A percentile compares a stretch with the other conserved stretches of the same genome.
phyloP scores from a whole-genome alignment of 805 yeast species.

The Ascoidea rubescens region DNA sequence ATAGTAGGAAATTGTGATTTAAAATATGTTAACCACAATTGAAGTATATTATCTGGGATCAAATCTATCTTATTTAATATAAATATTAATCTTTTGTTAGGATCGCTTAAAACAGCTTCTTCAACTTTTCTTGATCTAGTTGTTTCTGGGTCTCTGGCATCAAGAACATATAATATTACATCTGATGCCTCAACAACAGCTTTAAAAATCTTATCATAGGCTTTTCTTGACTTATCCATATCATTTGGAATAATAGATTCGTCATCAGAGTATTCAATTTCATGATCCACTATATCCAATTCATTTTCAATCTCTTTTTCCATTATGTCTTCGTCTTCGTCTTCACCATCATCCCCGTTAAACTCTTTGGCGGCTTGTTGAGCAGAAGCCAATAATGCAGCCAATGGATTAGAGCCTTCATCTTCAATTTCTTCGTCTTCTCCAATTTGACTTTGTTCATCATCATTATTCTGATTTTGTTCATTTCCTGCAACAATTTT shows the following conservation, averaged over 20 bases:
- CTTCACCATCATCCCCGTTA: slow-evolving; percentile 36
- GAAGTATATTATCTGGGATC: slow-evolving; percentile 72
- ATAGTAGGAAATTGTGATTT: slow-evolving; percentile 81
- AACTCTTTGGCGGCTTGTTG: slow-evolving; percentile 72
- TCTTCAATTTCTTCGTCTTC: slow-evolving; percentile 25
- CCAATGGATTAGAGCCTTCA: slow-evolving; percentile 39
- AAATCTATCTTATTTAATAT: slow-evolving; percentile 87
- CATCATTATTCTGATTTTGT: slow-evolving; percentile 23
- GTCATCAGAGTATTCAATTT: slow-evolving; percentile 25
- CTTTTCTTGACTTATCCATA: slow-evolving; percentile 62
- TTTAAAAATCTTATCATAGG: slow-evolving; percentile 88
- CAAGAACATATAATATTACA: slow-evolving; percentile 84
- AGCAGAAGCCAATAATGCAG: slow-evolving; percentile 84
- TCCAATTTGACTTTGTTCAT: slow-evolving; percentile 14
- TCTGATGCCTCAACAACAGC: slow-evolving; percentile 88
- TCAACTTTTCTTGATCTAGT: slow-evolving; percentile 89
- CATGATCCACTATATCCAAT: slow-evolving; percentile 27
- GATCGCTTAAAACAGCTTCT: slow-evolving; percentile 71
- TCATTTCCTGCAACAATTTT: slow-evolving; percentile 25
- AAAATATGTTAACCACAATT: slow-evolving; percentile 72
- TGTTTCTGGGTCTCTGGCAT: slow-evolving; percentile 94
- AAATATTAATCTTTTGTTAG: slow-evolving; percentile 66
- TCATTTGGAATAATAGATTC: slow-evolving; percentile 23
- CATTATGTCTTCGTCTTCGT: slow-evolving; percentile 24
- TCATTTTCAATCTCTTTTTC: slow-evolving; percentile 30